These are phyloP conservation scores for Claviceps maximensis DNA, from an alignment of 2,329 filamentous ascomycete genomes.

Conservation along the genomic window DNA sequence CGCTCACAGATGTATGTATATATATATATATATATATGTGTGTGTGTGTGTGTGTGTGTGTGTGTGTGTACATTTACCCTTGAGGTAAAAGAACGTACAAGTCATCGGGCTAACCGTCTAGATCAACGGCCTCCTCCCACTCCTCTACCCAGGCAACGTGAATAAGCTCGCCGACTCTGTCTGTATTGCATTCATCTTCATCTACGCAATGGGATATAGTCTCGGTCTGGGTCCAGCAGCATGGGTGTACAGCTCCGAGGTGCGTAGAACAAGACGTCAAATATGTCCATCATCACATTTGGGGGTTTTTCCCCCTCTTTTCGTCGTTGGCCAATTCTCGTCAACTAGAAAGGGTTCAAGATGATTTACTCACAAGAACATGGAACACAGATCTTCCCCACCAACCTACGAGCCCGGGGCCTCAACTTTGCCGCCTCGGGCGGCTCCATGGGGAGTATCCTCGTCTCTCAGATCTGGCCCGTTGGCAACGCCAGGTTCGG, in stretches of 20 bases:
- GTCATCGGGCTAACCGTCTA: conserved; percentile 13
- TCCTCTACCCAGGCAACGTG: conserved; percentile 34
- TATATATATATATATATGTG: no score
- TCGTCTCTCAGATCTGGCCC: conserved; percentile 42
- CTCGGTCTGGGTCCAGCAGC: conserved; percentile 43
- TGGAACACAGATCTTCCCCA: conserved; percentile 36
- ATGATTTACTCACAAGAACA: background rate
- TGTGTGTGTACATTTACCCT: no score
- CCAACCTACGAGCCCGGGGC: conserved; percentile 40
- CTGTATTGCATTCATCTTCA: conserved; percentile 42
- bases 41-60: no score
- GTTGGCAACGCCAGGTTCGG: conserved; percentile 37
- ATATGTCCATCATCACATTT: no score
- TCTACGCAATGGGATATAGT: conserved; percentile 45
- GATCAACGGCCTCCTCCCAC: conserved; percentile 41
- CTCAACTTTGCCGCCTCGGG: conserved; percentile 42
- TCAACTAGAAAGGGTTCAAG: no score
- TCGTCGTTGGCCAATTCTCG: no score
- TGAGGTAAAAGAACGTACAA: no score
- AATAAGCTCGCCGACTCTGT: conserved; percentile 34
- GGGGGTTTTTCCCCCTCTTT: no score
- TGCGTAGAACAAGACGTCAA: no score
- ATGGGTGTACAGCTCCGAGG: conserved; percentile 48
- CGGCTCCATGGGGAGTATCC: conserved; percentile 40
- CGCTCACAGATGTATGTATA: no score